Evolutionary conservation across 176 grass and related monocot genomes (phyloP).

Genomic region (Saccharum officinarum): DNA sequence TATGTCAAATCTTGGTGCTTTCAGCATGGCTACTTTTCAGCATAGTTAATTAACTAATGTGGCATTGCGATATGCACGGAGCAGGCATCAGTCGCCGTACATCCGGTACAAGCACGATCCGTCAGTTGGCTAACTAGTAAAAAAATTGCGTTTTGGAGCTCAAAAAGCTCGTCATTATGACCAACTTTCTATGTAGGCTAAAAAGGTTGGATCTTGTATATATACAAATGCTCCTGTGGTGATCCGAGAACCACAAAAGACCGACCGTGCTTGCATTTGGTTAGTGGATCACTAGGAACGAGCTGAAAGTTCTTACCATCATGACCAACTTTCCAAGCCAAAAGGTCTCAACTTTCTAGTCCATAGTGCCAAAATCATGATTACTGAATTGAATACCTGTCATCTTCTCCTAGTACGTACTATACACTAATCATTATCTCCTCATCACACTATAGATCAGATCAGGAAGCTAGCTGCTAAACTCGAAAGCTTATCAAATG

Average conservation of each 20-base stretch:
- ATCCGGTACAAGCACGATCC: too few species aligned
- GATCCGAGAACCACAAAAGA: constrained; percentile 41
- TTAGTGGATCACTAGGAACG: constrained; percentile 28
- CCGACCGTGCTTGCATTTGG: constrained; percentile 5
- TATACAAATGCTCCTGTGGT: not conserved
- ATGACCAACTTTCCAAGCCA: constrained; percentile 46
- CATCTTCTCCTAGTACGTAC: not conserved
- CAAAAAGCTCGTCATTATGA: constrained; percentile 45
- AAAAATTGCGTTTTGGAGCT: constrained; percentile 21
- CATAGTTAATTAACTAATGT: not conserved
- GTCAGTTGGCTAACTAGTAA: too few species aligned
- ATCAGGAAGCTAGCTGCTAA: not conserved
- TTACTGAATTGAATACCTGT: constrained; percentile 23
- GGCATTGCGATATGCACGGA: too few species aligned
- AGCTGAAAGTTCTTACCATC: constrained; percentile 35
- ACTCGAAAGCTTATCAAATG: not conserved
- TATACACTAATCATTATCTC: not conserved
- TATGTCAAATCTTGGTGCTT: constrained; percentile 35
- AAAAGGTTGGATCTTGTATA: constrained; percentile 18
- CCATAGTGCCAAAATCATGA: constrained; percentile 12
- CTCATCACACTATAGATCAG: not conserved
- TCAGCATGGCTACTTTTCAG: constrained; percentile 21
- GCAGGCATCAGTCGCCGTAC: too few species aligned
- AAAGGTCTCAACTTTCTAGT: constrained; percentile 38
- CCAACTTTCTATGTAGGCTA: constrained; percentile 17